A percentile compares a stretch with the other conserved stretches of the same genome.
Evolutionary conservation across 2,329 filamentous ascomycete genomes (phyloP).

Genomic region (Calonectria hawksworthii): DNA sequence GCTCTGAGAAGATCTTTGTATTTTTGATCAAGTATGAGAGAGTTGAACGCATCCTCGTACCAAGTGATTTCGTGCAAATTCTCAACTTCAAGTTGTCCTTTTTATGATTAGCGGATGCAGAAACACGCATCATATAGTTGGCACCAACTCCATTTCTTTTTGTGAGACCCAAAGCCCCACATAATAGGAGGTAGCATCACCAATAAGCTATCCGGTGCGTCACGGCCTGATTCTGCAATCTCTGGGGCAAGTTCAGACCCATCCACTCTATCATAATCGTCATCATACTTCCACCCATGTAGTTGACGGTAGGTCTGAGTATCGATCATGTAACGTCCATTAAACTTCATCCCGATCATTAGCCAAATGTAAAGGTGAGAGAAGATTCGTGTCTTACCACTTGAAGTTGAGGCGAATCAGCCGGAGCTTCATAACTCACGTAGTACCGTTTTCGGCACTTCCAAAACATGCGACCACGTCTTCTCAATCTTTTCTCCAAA

Average conservation of each 20-base stretch:
- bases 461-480: neutral
- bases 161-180: neutral
- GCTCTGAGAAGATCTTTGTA: neutral
- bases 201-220: neutral
- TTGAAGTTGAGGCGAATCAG: neutral
- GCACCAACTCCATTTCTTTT: conserved; percentile 3
- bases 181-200: neutral
- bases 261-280: neutral
- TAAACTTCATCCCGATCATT: neutral
- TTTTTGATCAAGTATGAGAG: neutral
- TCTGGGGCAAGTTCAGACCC: neutral
- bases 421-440: neutral
- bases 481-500: neutral
- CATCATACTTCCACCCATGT: neutral
- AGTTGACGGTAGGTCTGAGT: neutral
- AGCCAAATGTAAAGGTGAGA: neutral
- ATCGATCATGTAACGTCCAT: neutral
- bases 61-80: neutral
- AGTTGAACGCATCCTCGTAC: neutral
- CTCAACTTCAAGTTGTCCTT: neutral
- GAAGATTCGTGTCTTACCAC: neutral
- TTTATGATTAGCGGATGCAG: neutral
- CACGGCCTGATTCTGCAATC: neutral
- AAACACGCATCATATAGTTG: neutral
- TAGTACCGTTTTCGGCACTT: neutral